These are phyloP conservation scores for Sugiyamaella valdiviana DNA, from an alignment of 805 yeast genomes.

Conservation along the genomic window DNA sequence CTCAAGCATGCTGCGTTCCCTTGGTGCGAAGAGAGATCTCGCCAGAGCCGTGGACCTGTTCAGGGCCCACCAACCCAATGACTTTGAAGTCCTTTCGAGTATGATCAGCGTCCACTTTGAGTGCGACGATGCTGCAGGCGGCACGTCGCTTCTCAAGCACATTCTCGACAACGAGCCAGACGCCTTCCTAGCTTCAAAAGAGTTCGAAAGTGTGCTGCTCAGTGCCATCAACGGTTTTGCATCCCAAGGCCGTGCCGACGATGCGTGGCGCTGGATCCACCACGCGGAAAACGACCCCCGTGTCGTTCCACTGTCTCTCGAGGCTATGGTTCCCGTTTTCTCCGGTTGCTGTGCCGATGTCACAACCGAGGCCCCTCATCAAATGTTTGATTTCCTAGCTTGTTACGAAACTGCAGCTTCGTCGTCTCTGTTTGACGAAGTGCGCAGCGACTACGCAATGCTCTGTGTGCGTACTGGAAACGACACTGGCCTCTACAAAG, in stretches of 20 bases:
- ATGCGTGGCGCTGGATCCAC: conserved; percentile 30
- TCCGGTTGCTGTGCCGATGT: conserved; percentile 18
- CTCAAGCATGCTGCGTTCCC: conserved; percentile 15
- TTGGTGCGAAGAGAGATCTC: conserved; percentile 20
- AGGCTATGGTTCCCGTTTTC: conserved; percentile 19
- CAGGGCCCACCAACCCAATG: conserved; percentile 16
- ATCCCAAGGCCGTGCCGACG: conserved; percentile 15
- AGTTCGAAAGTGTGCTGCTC: conserved; percentile 4
- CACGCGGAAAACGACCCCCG: conserved; percentile 18
- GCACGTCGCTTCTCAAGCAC: conserved; percentile 24
- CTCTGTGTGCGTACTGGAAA: conserved; percentile 18
- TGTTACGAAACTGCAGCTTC: conserved; percentile 11
- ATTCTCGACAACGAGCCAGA: conserved; percentile 13
- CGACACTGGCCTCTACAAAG: conserved; percentile 22
- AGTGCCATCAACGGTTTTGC: conserved; percentile 25
- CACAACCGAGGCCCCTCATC: conserved; percentile 25
- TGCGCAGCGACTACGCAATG: conserved; percentile 24
- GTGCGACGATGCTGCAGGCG: conserved; percentile 22
- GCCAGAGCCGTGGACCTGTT: conserved; percentile 19
- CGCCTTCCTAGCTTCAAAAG: conserved; percentile 7
- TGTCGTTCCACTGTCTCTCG: conserved; percentile 9
- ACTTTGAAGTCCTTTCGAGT: conserved; percentile 14
- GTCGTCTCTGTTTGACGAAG: conserved; percentile 12
- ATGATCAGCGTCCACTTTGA: conserved; percentile 26
- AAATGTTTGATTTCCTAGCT: conserved; percentile 25